Evolutionary conservation across 1,139 yeast species (phyloP).

Genomic region (Yamadazyma buinensis): DNA sequence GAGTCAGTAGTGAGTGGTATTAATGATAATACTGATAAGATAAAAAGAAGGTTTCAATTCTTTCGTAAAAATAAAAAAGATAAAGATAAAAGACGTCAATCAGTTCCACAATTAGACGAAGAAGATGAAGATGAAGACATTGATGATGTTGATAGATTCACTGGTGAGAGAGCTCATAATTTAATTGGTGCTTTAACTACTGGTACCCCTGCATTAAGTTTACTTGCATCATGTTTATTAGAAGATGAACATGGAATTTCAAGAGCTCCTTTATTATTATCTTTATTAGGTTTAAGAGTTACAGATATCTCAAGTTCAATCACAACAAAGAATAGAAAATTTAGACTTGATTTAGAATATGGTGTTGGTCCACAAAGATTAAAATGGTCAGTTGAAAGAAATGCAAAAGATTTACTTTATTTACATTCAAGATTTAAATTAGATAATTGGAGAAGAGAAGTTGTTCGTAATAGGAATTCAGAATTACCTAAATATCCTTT

Average conservation of each 20-base stretch:
- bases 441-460: constrained; percentile 34
- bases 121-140: constrained; percentile 17
- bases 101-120: constrained; percentile 14
- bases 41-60: constrained; percentile 20
- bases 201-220: constrained; percentile 77
- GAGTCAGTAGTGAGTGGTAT: constrained; percentile 6
- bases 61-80: constrained; percentile 23
- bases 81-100: constrained; percentile 19
- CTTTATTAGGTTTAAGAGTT: constrained; percentile 65
- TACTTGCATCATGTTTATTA: constrained; percentile 71
- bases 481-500: constrained; percentile 30
- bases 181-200: constrained; percentile 61
- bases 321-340: constrained; percentile 49
- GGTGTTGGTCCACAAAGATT: constrained; percentile 81
- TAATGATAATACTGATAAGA: neutral
- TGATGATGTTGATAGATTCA: constrained; percentile 24
- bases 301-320: constrained; percentile 46
- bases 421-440: constrained; percentile 69
- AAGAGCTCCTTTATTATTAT: constrained; percentile 77
- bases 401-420: constrained; percentile 63
- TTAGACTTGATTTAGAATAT: constrained; percentile 72
- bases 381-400: constrained; percentile 77
- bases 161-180: constrained; percentile 56
- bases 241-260: constrained; percentile 75
- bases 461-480: constrained; percentile 23